Percentiles rank a stretch among this genome's conserved stretches.
Conservation (phyloP, 495 filamentous ascomycete genomes). For the Lophiotrema nucula region DNA sequence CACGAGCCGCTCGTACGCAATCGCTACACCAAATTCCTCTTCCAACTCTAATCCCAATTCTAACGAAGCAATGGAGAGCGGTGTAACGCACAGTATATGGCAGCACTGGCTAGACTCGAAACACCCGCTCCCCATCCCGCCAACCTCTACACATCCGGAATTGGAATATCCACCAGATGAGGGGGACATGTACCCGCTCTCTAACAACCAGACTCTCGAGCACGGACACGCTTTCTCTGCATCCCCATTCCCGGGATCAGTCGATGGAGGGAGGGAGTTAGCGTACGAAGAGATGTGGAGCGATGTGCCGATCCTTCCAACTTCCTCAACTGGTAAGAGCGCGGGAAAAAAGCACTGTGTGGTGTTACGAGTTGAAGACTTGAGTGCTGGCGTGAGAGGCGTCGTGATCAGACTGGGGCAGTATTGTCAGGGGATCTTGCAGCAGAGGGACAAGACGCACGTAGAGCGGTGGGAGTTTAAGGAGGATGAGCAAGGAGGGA, state of each 20-base stretch:
- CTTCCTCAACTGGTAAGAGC: not conserved
- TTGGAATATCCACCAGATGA: conserved; percentile 20
- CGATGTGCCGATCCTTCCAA: conserved; percentile 12
- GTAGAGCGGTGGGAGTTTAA: conserved; percentile 34
- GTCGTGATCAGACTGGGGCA: conserved; percentile 26
- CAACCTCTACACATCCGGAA: not conserved
- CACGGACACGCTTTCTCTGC: not conserved
- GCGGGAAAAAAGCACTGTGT: conserved; percentile 2
- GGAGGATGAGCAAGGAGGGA: no score
- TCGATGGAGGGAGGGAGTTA: no score
- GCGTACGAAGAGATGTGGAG: conserved; percentile 32
- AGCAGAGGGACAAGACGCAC: conserved; percentile 11
- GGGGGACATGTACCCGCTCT: conserved; percentile 24
- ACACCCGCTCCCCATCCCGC: not conserved
- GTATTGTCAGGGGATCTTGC: conserved; percentile 28
- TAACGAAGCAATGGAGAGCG: no score
- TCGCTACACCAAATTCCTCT: no score
- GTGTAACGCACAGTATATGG: conserved; percentile 23
- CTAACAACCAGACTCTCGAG: conserved; percentile 13
- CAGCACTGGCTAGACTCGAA: conserved; percentile 27
- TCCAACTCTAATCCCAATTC: no score
- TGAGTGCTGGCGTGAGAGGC: conserved; percentile 1
- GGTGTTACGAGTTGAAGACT: conserved; percentile 9
- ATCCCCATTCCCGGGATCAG: not conserved
- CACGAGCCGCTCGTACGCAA: no score